These are phyloP conservation scores for Blepharisma japonicum DNA, from an alignment of 73 alveolate species.

Conservation along the genomic window DNA sequence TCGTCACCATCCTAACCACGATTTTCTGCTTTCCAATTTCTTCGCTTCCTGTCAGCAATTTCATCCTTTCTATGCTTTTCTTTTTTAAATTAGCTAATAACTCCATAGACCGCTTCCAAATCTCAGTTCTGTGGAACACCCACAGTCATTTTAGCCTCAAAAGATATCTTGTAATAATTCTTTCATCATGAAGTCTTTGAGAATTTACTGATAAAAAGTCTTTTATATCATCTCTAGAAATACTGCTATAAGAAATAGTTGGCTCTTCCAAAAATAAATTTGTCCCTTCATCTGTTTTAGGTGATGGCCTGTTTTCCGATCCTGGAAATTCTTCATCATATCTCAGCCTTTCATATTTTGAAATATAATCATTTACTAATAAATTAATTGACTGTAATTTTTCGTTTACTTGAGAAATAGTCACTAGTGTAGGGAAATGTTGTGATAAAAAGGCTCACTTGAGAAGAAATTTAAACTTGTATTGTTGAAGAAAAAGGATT, in stretches of 20 bases:
- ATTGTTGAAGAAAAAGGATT: neutral
- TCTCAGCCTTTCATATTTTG: conserved; percentile 11
- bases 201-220: neutral
- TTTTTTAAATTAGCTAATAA: neutral
- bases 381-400: neutral
- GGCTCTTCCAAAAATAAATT: conserved; percentile 19
- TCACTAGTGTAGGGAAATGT: neutral
- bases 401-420: neutral
- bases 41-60: neutral
- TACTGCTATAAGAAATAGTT: neutral
- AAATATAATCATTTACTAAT: neutral
- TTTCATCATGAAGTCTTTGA: neutral
- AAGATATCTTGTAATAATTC: neutral
- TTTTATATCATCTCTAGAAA: conserved; percentile 12
- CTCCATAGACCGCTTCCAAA: conserved; percentile 18
- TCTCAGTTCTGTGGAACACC: neutral
- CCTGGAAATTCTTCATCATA: conserved; percentile 13
- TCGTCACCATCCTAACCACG: conserved; percentile 5
- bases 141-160: conserved; percentile 10
- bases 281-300: conserved; percentile 26
- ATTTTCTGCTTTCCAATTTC: conserved; percentile 23
- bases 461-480: neutral
- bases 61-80: neutral
- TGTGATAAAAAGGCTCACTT: neutral
- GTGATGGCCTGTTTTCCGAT: neutral